These are phyloP conservation scores for Conidiobolus coronatus DNA, from an alignment of 371 early-diverging fungal species.

Conservation along the genomic window DNA sequence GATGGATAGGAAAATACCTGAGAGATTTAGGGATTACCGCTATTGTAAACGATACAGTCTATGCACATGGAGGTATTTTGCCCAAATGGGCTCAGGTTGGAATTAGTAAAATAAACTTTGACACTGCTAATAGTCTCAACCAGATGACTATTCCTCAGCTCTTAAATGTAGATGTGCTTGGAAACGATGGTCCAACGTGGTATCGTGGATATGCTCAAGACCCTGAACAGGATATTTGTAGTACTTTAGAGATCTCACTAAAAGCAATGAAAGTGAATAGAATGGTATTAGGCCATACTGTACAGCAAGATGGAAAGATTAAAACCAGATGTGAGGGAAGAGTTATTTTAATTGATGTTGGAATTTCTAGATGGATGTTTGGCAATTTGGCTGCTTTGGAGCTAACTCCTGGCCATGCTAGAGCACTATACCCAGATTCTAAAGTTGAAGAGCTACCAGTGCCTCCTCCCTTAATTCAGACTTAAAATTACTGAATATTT, in stretches of 20 bases:
- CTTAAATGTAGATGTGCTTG: constrained; percentile 16
- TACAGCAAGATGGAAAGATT: constrained; percentile 32
- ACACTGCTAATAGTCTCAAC: constrained; percentile 7
- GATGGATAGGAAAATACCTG: constrained; percentile 39
- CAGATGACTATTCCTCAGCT: neutral
- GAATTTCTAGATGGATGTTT: constrained; percentile 41
- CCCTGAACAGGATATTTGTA: constrained; percentile 20
- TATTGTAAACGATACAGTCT: constrained; percentile 31
- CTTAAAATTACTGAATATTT: too few relatives aligned
- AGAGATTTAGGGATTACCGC: constrained; percentile 25
- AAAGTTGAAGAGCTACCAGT: too few relatives aligned
- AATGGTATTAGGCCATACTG: constrained; percentile 59
- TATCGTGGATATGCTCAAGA: constrained; percentile 41
- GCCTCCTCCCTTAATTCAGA: too few relatives aligned
- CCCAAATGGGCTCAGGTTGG: constrained; percentile 19
- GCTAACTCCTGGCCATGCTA: neutral
- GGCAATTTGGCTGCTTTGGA: constrained; percentile 7
- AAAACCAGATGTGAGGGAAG: constrained; percentile 32
- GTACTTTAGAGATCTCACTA: constrained; percentile 21
- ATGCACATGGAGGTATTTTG: constrained; percentile 49
- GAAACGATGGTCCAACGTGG: constrained; percentile 25
- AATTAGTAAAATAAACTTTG: constrained; percentile 25
- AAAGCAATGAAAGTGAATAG: constrained; percentile 30
- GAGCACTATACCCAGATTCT: neutral
- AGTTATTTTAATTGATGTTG: constrained; percentile 47